Percentiles rank a stretch among this genome's conserved stretches.
phyloP scores from a whole-genome alignment of 192 early-diverging fungal species.

The Haplosporangium gracile region DNA sequence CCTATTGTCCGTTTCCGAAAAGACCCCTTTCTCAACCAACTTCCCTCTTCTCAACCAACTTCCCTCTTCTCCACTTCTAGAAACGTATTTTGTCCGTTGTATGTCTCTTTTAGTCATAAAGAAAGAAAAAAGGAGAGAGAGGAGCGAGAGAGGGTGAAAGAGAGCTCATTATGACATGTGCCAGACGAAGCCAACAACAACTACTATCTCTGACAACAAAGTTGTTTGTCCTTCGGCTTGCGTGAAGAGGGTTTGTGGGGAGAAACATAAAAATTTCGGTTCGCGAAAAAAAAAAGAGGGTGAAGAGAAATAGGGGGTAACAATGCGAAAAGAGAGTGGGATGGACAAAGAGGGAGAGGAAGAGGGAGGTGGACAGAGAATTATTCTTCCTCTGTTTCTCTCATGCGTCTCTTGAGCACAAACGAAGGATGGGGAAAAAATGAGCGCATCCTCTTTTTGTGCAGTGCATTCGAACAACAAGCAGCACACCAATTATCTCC shows the following conservation, averaged over 20 bases:
- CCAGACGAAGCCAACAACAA: neutral
- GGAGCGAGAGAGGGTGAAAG: neutral
- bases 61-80: neutral
- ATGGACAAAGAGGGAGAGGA: neutral
- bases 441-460: neutral
- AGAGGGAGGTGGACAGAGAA: neutral
- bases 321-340: neutral
- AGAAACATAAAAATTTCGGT: neutral
- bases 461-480: neutral
- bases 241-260: neutral
- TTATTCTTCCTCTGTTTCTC: neutral
- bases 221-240: constrained; percentile 18
- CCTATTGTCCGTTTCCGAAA: no score
- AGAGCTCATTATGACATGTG: neutral
- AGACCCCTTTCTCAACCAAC: neutral
- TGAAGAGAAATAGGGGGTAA: neutral
- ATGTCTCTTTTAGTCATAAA: neutral
- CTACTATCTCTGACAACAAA: constrained; percentile 1
- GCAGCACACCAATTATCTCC: neutral
- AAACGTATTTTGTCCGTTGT: no score
- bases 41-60: no score
- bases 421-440: neutral
- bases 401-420: neutral
- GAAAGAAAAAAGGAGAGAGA: neutral
- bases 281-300: neutral